Evolutionary conservation across 306 rosid genomes (phyloP), one percentile per base, ranked within the genome.

Genomic region (Cucurbita maxima): DNA sequence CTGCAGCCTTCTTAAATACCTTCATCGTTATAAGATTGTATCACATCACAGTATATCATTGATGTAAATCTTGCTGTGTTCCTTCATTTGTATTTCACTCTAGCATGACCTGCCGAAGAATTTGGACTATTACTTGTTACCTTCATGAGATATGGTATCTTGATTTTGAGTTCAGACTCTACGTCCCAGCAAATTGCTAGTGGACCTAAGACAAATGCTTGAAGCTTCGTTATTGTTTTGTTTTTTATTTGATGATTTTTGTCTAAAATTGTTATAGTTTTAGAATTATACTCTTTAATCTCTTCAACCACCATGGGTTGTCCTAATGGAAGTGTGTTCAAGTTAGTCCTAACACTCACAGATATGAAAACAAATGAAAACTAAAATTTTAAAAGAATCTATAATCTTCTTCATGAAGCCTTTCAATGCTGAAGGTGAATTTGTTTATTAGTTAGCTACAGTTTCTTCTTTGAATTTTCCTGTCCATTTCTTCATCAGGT

Each of bases 401-500:
- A 3, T 43, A 30, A 30, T 43, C 70, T 62, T 41, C n/a, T 64
- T 41, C 53, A 18, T 43, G 12, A 20, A 45, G 5, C 55, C 19
- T 67, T 67, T 67, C 18, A 7, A 67, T 67, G 13, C 19, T 20
- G 34, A 44, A 20, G 56, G 72, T 67, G 72, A 67, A 44, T 40
- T 19, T 67, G 51, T 45, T 19, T 45, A 44, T 67, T 67, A 44
- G 30, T 68, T 47, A 37, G 47, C 20, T 4, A 14, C 18, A 30
- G 4, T 8, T 30, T 30, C 34, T 50, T 25, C 9, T 13, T 47
- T 69, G 3, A 25, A 48, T 8, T 48, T 51, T 51, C 59, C 8
- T 50, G 7, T 15, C 58, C 58, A 45, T 50, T 64, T 45, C 36
- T 64, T 75, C 80, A 37, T 63, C 85, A 93, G 98, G 98, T 82